These are phyloP conservation scores for Gaultheria prostrata DNA, from an alignment of 148 eudicot genomes.

Conservation along the genomic window DNA sequence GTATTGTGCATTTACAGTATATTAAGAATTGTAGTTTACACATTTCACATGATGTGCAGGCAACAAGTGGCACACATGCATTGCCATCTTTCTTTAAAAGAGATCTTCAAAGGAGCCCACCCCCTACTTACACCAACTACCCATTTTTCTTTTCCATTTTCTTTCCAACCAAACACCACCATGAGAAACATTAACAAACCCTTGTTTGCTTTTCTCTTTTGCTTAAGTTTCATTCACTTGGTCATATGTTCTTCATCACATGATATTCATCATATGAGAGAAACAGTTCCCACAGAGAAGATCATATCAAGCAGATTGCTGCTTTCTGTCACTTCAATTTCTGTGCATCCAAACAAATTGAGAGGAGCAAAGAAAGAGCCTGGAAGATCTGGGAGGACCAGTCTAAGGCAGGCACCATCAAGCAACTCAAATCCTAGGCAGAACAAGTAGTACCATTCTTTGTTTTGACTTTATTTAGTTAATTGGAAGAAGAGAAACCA, in stretches of 20 bases:
- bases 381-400: constrained; percentile 13
- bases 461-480: background rate
- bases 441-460: constrained; percentile 19
- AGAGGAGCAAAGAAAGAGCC: constrained; percentile 14
- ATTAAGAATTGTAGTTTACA: constrained; percentile 11
- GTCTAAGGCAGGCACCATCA: constrained; percentile 13
- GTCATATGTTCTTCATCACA: constrained; percentile 11
- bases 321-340: constrained; percentile 11
- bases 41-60: constrained; percentile 28
- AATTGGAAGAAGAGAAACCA: background rate
- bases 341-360: constrained; percentile 11
- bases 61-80: constrained; percentile 18
- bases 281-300: background rate
- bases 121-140: background rate
- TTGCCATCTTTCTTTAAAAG: constrained; percentile 22
- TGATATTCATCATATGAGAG: background rate
- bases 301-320: constrained; percentile 23
- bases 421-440: constrained; percentile 33
- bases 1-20: background rate
- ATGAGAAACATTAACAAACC: constrained; percentile 18
- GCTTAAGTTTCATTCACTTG: constrained; percentile 27
- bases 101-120: constrained; percentile 5
- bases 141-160: constrained; percentile 4
- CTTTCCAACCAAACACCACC: constrained; percentile 17
- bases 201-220: constrained; percentile 16